Evolutionary conservation across 148 eudicot genomes (phyloP).

Genomic region (Dysphania ambrosioides): DNA sequence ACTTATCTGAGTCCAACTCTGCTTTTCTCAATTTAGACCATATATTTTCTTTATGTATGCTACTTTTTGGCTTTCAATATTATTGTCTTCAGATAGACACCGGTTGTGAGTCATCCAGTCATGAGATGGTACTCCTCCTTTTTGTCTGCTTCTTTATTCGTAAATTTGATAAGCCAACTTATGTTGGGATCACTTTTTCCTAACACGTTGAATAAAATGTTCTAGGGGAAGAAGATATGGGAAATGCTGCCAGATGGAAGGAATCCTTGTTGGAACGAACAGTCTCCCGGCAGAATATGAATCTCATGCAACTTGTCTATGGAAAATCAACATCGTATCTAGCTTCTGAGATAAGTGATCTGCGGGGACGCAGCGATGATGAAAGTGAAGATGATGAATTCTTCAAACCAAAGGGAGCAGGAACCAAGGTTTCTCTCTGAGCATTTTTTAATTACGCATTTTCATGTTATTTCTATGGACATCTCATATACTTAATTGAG

Average conservation of each 20-base stretch:
- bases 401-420: slow-evolving; percentile 82
- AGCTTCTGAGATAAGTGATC: slow-evolving; percentile 25
- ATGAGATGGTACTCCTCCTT: not conserved
- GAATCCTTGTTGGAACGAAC: slow-evolving; percentile 67
- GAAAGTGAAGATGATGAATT: slow-evolving; percentile 72
- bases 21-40: not conserved
- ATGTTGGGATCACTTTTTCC: not conserved
- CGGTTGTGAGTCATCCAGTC: not conserved
- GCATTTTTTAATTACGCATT: not conserved
- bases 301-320: slow-evolving; percentile 86
- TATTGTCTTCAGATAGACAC: not conserved
- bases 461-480: not conserved
- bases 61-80: not conserved
- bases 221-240: slow-evolving; percentile 46
- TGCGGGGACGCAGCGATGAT: slow-evolving; percentile 47
- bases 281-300: slow-evolving; percentile 41
- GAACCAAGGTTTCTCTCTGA: slow-evolving; percentile 62
- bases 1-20: not conserved
- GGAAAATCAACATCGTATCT: slow-evolving; percentile 42
- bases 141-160: not conserved
- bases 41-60: not conserved
- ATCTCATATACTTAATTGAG: not conserved
- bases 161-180: not conserved
- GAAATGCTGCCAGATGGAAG: slow-evolving; percentile 86
- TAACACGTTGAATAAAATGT: slow-evolving; percentile 16